Evolutionary conservation across 768 basidiomycete species (phyloP), one percentile per base, ranked within the genome.

Genomic region (Artomyces pyxidatus): DNA sequence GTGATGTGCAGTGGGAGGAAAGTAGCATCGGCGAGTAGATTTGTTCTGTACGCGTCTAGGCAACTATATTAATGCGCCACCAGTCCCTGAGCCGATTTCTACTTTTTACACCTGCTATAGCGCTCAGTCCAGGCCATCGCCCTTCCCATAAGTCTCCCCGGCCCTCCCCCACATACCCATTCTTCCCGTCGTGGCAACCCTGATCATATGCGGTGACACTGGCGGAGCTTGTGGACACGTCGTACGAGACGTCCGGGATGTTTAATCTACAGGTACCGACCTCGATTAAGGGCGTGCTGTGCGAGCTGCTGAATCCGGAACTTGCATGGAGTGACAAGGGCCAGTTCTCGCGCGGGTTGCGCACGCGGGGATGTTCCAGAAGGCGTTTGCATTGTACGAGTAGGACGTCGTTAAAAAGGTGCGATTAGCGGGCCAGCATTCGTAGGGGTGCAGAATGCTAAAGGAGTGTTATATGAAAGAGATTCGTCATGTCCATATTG

Each of bases 81-180:
- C n/a, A n/a, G 88, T 99, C 25, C 77, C 95, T 39, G 96, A 99
- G 66, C 96, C 96, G 51, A 94, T 95, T 55, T 96, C 96, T 21
- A 98, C 96, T 37, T 99, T 99, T 80, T 96, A 93, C 17, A 97
- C 94, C 27, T 98, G 96, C 70, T 99, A 97, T 79, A 88, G 87
- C 58, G 92, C 94, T 37, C 96, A 95, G n/a, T 98, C 98, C n/a
- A n/a, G n/a, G n/a, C n/a, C 80, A 97, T 99, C 65, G 85, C 96
- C 58, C 88, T 96, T 48, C 95, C 96, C 69, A 82, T 85, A 63
- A 35, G 81, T 68, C 26, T 22, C 11, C 16, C 14, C 27, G 2
- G 19, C 21, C 27, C 12, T 14, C 22, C n/a, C 22, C 17, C 28
- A 37, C 0, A 9, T 14, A 17, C 11, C 48, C 49, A 6, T 45